Evolutionary conservation across 2,329 filamentous ascomycete genomes (phyloP).

Genomic region (Ceratocystis colombiana): DNA sequence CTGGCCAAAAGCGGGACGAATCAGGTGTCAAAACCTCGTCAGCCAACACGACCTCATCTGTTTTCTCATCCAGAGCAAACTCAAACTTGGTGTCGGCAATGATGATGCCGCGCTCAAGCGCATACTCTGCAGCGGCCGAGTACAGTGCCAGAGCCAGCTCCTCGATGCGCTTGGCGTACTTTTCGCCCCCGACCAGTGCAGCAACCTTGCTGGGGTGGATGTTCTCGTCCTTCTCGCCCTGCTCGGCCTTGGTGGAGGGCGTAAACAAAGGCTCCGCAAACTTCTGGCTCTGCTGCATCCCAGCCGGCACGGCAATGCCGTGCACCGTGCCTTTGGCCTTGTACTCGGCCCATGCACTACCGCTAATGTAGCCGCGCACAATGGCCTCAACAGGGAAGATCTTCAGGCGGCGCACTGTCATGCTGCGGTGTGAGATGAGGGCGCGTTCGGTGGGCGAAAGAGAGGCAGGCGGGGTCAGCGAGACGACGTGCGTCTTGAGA

Average conservation of each 20-base stretch:
- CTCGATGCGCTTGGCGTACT: slow-evolving; percentile 31
- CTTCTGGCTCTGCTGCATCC: slow-evolving; percentile 59
- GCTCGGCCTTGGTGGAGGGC: slow-evolving; percentile 74
- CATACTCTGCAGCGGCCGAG: slow-evolving; percentile 49
- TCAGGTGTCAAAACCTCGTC: slow-evolving; percentile 83
- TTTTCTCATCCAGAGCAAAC: slow-evolving; percentile 36
- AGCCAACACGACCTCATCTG: slow-evolving; percentile 37
- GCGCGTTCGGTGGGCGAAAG: slow-evolving; percentile 39
- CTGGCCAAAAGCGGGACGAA: slow-evolving; percentile 78
- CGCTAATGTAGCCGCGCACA: slow-evolving; percentile 79
- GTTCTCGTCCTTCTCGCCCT: slow-evolving; percentile 73
- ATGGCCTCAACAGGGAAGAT: slow-evolving; percentile 75
- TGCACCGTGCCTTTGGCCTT: slow-evolving; percentile 65
- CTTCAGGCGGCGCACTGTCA: slow-evolving; percentile 64
- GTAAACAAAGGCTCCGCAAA: slow-evolving; percentile 59
- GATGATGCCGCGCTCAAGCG: slow-evolving; percentile 36
- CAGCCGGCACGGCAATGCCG: slow-evolving; percentile 57
- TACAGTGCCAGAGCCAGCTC: slow-evolving; percentile 32
- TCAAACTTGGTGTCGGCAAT: slow-evolving; percentile 44
- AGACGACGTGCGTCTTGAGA: slow-evolving; percentile 45
- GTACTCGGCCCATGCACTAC: slow-evolving; percentile 73
- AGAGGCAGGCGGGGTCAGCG: slow-evolving; percentile 34
- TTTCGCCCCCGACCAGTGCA: slow-evolving; percentile 32
- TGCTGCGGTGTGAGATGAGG: slow-evolving; percentile 54
- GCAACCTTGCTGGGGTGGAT: slow-evolving; percentile 62